These are phyloP conservation scores for Ephemerocybe angulata DNA, from an alignment of 768 basidiomycete genomes.

Conservation along the genomic window DNA sequence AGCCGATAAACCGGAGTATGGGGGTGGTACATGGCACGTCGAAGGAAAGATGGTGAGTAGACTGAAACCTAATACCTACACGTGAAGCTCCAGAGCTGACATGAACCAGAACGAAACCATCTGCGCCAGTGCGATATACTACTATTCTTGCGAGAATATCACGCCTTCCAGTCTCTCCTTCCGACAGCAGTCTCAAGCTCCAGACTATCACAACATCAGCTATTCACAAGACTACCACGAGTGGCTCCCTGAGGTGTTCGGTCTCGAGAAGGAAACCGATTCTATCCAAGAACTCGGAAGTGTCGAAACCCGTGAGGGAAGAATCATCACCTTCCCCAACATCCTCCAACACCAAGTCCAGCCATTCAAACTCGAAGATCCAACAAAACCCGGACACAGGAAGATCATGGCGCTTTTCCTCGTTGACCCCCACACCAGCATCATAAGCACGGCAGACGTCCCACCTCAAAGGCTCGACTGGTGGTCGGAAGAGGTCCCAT, in stretches of 20 bases:
- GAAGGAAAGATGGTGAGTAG: slow-evolving; percentile 23
- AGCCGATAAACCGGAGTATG: slow-evolving; percentile 25
- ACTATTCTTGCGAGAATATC: slow-evolving; percentile 30
- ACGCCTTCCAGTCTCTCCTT: slow-evolving; percentile 19
- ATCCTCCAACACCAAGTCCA: slow-evolving; percentile 34
- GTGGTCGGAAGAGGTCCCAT: slow-evolving; percentile 16
- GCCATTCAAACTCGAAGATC: slow-evolving; percentile 33
- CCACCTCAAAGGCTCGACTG: slow-evolving; percentile 27
- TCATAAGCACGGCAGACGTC: slow-evolving; percentile 24
- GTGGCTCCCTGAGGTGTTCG: too few species aligned
- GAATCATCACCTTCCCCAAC: slow-evolving; percentile 34
- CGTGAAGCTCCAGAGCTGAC: slow-evolving; percentile 15
- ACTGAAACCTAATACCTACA: not conserved
- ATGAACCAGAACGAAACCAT: slow-evolving; percentile 24
- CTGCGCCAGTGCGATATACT: slow-evolving; percentile 24
- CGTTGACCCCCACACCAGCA: slow-evolving; percentile 26
- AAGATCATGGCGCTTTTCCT: slow-evolving; percentile 40
- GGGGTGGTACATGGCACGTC: slow-evolving; percentile 27
- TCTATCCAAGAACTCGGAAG: slow-evolving; percentile 23
- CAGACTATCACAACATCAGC: not conserved
- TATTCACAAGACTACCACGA: slow-evolving; percentile 20
- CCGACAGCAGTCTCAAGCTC: slow-evolving; percentile 7
- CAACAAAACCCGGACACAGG: slow-evolving; percentile 33
- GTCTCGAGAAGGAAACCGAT: not conserved
- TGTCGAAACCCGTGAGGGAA: slow-evolving; percentile 25